Conservation (phyloP, 2,329 filamentous ascomycete genomes). For the Pseudocercospora eumusae region DNA sequence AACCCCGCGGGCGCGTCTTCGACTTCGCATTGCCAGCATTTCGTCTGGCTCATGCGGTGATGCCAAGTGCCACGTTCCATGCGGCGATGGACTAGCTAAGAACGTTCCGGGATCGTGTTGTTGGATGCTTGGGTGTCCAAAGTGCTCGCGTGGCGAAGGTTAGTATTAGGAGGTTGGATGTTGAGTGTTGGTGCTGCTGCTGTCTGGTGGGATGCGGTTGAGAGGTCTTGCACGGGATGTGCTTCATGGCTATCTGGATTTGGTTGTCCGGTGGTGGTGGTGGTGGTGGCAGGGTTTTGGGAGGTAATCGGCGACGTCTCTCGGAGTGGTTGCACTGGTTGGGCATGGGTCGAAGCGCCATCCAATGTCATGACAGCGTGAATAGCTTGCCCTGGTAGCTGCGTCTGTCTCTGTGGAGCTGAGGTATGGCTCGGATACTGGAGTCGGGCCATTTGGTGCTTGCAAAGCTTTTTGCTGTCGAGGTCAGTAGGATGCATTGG, state of each 20-base stretch:
- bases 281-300: slow-evolving; percentile 11
- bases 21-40: slow-evolving; percentile 36
- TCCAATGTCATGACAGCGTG: slow-evolving; percentile 15
- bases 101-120: slow-evolving; percentile 18
- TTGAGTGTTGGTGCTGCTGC: slow-evolving; percentile 17
- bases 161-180: slow-evolving; percentile 6
- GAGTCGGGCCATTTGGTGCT: slow-evolving; percentile 20
- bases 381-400: slow-evolving; percentile 4
- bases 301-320: slow-evolving; percentile 7
- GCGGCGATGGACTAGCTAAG: slow-evolving; percentile 28
- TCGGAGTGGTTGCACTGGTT: slow-evolving; percentile 6
- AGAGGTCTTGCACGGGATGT: neutral
- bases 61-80: slow-evolving; percentile 34
- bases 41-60: slow-evolving; percentile 32
- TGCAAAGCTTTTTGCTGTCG: slow-evolving; percentile 15
- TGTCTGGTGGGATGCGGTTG: slow-evolving; percentile 11
- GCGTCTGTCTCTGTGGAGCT: neutral
- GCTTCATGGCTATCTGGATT: neutral
- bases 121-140: slow-evolving; percentile 4
- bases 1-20: slow-evolving; percentile 2
- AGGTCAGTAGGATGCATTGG: neutral
- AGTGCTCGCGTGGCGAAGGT: slow-evolving; percentile 10
- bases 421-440: neutral
- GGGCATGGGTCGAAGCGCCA: slow-evolving; percentile 11
- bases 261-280: neutral